phyloP scores from a whole-genome alignment of 331 rosid species.

The Quercus tomentella region DNA sequence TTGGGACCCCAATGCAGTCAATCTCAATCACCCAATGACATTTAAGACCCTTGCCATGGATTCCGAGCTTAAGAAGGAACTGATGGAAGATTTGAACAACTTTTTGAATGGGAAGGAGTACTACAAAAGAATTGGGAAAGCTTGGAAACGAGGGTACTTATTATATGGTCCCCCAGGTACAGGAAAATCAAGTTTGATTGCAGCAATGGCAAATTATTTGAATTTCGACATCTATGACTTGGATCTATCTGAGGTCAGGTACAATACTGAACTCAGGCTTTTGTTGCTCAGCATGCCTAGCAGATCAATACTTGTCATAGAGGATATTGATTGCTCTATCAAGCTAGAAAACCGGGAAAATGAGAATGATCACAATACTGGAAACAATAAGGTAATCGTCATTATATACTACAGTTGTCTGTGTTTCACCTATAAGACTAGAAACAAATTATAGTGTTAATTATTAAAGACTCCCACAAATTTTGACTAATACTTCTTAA shows the following conservation, averaged over 20 bases:
- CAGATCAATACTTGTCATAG: background rate
- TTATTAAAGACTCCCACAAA: too few species aligned
- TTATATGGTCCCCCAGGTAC: background rate
- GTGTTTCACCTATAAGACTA: too few species aligned
- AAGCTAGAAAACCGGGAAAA: background rate
- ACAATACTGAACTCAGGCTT: background rate
- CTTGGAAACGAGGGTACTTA: background rate
- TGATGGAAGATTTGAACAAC: background rate
- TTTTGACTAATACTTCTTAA: too few species aligned
- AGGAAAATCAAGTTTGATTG: background rate
- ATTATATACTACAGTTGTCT: too few species aligned
- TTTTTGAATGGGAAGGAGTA: background rate
- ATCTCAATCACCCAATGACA: background rate
- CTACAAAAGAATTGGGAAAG: background rate
- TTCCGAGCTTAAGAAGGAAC: background rate
- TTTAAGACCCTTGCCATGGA: background rate
- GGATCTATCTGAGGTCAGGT: background rate
- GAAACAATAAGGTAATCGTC: background rate
- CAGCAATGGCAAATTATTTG: background rate
- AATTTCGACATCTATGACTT: background rate
- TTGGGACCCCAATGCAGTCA: background rate
- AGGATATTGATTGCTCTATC: background rate
- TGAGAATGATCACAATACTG: background rate
- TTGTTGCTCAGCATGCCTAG: background rate
- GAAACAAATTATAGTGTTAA: too few species aligned